Conservation (phyloP, 495 filamentous ascomycete species). For the Oidiodendron maius region DNA sequence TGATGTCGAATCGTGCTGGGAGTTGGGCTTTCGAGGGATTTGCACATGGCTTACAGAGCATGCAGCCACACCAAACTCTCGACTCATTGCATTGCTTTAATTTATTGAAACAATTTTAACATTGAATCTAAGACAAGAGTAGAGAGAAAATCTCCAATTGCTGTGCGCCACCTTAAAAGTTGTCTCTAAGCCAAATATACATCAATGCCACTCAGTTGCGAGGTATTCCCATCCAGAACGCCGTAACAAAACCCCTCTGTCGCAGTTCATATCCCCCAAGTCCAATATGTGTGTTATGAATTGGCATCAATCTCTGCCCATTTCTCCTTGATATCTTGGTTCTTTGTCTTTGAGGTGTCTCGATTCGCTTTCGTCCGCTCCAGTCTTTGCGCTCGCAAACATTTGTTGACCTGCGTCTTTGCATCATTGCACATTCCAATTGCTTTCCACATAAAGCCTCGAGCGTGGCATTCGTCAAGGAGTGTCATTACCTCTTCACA, state of each 20-base stretch:
- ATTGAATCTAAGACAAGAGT: no score
- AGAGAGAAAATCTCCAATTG: no score
- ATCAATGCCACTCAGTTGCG: background rate
- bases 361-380: slow-evolving; percentile 74
- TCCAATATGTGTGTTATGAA: slow-evolving; percentile 38
- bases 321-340: slow-evolving; percentile 57
- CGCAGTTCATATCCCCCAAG: background rate
- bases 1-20: background rate
- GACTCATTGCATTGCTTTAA: no score
- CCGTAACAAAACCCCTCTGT: background rate
- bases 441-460: slow-evolving; percentile 83
- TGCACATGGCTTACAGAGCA: no score
- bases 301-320: slow-evolving; percentile 85
- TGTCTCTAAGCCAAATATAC: no score
- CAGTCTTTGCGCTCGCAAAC: slow-evolving; percentile 70
- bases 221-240: background rate
- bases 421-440: slow-evolving; percentile 83
- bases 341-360: slow-evolving; percentile 61
- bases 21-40: no score
- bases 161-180: no score
- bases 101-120: no score
- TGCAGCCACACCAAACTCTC: no score
- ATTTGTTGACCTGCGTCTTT: slow-evolving; percentile 75
- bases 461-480: slow-evolving; percentile 92
- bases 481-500: slow-evolving; percentile 90